A percentile compares a stretch with the other conserved stretches of the same genome.
Conservation (phyloP, 257 asterid genomes). For the Handroanthus guayacan region DNA sequence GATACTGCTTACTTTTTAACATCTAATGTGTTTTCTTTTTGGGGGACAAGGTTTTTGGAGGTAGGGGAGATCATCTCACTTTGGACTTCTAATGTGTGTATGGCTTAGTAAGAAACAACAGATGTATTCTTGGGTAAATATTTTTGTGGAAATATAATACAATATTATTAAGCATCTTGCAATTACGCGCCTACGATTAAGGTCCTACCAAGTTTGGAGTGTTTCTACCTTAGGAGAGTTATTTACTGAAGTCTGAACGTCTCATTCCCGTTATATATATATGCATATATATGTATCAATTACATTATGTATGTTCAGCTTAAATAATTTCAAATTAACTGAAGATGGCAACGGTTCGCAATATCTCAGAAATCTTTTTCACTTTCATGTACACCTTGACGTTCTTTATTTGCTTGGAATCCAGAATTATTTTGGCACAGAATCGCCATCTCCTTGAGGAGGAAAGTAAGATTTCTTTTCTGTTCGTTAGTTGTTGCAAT, state of each 20-base stretch:
- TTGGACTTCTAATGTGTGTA: neutral
- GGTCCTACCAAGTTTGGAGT: neutral
- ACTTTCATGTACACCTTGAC: constrained; percentile 29
- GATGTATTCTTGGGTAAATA: neutral
- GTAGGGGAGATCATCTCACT: too few relatives aligned
- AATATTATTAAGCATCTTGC: neutral
- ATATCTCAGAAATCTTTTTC: constrained; percentile 10
- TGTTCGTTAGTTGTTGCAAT: neutral
- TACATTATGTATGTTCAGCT: neutral
- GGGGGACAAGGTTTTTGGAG: too few relatives aligned
- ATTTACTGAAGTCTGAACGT: neutral
- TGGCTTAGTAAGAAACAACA: neutral
- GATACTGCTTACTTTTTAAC: too few relatives aligned
- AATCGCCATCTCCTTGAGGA: constrained; percentile 39
- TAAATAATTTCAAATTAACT: neutral
- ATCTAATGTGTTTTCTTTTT: too few relatives aligned
- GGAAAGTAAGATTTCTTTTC: constrained; percentile 37
- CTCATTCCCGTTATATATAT: constrained; percentile 18
- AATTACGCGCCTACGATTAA: too few relatives aligned
- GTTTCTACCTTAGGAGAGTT: neutral
- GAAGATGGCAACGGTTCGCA: constrained; percentile 28
- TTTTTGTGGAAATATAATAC: neutral
- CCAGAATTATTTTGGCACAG: constrained; percentile 23
- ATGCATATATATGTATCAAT: neutral
- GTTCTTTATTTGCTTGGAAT: constrained; percentile 31